phyloP scores from a whole-genome alignment of 176 grass and related monocot genomes.

The Areca catechu region DNA sequence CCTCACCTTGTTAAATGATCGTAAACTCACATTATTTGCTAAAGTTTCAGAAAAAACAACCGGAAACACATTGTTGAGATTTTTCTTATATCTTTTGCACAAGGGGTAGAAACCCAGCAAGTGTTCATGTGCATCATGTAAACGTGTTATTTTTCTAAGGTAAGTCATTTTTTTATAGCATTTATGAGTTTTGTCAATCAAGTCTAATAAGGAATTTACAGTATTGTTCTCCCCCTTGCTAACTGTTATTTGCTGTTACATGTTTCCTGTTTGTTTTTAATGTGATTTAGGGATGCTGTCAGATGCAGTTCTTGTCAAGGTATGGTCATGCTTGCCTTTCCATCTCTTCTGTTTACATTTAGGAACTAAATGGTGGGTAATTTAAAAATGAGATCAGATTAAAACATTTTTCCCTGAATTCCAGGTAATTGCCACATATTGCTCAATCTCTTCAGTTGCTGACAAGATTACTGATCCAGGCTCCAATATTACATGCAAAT shows the following conservation, averaged over 20 bases:
- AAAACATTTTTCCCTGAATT: constrained; percentile 24
- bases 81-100: constrained; percentile 80
- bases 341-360: constrained; percentile 6
- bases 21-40: constrained; percentile 20
- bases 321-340: constrained; percentile 21
- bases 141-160: constrained; percentile 70
- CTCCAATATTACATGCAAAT: constrained; percentile 50
- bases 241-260: constrained; percentile 26
- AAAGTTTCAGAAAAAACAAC: constrained; percentile 34
- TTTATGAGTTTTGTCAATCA: constrained; percentile 2
- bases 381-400: constrained; percentile 6
- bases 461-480: constrained; percentile 22
- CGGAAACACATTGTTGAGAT: constrained; percentile 33
- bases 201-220: too few species aligned
- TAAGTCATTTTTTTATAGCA: constrained; percentile 16
- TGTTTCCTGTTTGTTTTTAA: constrained; percentile 27
- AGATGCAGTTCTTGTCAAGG: constrained; percentile 86
- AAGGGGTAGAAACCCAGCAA: constrained; percentile 39
- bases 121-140: constrained; percentile 72
- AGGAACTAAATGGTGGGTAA: too few species aligned
- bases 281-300: constrained; percentile 49
- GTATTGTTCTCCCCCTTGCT: constrained; percentile 15
- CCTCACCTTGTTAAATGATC: constrained; percentile 22
- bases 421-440: constrained; percentile 85
- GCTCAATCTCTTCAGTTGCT: constrained; percentile 35